phyloP scores from a whole-genome alignment of 352 stramenopile genomes.

The Elongisporangium senticosum region DNA sequence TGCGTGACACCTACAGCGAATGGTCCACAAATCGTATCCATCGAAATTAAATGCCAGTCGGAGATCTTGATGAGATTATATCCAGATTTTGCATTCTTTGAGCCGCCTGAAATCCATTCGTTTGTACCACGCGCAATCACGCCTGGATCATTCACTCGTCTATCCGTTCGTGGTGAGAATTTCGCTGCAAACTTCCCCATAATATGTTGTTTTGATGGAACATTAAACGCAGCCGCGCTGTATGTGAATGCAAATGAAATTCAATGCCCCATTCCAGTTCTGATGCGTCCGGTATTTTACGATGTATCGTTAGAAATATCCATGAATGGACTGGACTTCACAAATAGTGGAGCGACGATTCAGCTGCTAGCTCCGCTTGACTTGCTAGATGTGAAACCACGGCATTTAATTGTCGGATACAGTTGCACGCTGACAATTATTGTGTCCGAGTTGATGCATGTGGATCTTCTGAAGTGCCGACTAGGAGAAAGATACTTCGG shows the following conservation, averaged over 20 bases:
- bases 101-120: conserved; percentile 9
- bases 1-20: conserved; percentile 20
- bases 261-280: conserved; percentile 20
- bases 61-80: conserved; percentile 17
- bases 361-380: conserved; percentile 19
- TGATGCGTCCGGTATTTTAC: conserved; percentile 7
- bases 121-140: conserved; percentile 17
- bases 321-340: conserved; percentile 29
- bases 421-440: conserved; percentile 16
- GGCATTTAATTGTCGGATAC: conserved; percentile 18
- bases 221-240: conserved; percentile 5
- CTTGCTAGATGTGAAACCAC: conserved; percentile 22
- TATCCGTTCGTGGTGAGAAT: conserved; percentile 19
- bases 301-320: conserved; percentile 25
- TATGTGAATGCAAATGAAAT: conserved; percentile 17
- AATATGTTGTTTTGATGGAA: conserved; percentile 19
- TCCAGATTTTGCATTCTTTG: conserved; percentile 27
- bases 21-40: conserved; percentile 7
- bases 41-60: conserved; percentile 25
- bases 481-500: conserved; percentile 20
- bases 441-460: conserved; percentile 14
- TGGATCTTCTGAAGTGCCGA: conserved; percentile 19
- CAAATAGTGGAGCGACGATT: conserved; percentile 13
- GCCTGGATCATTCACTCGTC: conserved; percentile 6
- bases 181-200: conserved; percentile 12